Evolutionary conservation across 2,329 filamentous ascomycete species (phyloP), one percentile per base, ranked within the genome.

Genomic region (Trichoderma gracile): DNA sequence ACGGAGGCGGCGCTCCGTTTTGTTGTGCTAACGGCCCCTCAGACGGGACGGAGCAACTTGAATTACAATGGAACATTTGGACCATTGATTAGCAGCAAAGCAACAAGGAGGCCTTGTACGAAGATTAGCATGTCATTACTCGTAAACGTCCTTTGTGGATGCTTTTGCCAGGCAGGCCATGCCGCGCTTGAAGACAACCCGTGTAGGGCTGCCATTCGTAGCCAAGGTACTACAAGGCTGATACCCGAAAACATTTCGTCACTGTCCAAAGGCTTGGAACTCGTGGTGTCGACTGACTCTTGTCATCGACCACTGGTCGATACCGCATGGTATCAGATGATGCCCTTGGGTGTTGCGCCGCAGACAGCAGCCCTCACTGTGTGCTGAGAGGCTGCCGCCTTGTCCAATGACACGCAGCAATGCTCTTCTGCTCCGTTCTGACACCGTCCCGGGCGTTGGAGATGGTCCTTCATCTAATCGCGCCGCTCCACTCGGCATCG

Each of bases 391-490:
- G 33, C 30, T 53, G 58, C 8, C 14, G 58, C 49, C 55, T 62
- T 40, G 40, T 33, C 58, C 58, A 62, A 62, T 62, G 49, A 53
- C 49, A 54, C 25, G 58, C 42, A 45, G 49, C 27, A 50, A 25
- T 27, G 40, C 21, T n/a, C 21, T 23, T 45, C 19, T 53, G 47
- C 47, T 53, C 58, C 47, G 47, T 61, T 61, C 58, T 61, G 47
- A 61, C 40, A 61, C 58, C 47, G 58, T 61, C 58, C 53, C 58
- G 33, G 50, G 47, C 47, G 38, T 25, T 45, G 46, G 38, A 61
- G 58, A 53, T 47, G 46, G 58, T 61, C 58, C 58, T 61, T 53
- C 58, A 61, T 61, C 49, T 61, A 52, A 61, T 53, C 58, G 25
- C 25, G 33, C 17, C n/a, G 46, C 49, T 61, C 58, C 58, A 54